Base-by-base conservation (phyloP, 208 protist species). In the Trypanosoma grayi region DNA sequence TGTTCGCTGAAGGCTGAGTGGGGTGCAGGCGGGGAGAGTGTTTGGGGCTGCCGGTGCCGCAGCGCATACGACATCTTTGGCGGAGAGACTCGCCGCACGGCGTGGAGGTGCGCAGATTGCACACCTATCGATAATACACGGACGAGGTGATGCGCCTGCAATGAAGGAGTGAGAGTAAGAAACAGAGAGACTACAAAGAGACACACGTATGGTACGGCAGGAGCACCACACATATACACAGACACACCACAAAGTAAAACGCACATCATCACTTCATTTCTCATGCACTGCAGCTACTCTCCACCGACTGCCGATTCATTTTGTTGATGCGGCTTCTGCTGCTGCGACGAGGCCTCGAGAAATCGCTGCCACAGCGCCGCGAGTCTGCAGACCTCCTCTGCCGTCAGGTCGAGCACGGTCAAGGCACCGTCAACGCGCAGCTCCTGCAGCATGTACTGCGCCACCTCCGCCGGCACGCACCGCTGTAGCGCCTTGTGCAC, bases 401-500 rank as follows among this genome's bases (percentile, higher is more conserved):
- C 78, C 8, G 73, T 74, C 10, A 94, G 50, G 41, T 94, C 84
- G 36, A 92, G 69, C 47, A 94, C 87, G 16, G 75, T 80, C 54
- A 93, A 61, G 25, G 82, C 80, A 11, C 85, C 90, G 50, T 96
- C 90, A 46, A 94, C 70, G n/a, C 83, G 74, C 53, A 81, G 18
- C 59, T 93, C 84, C 60, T 93, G 90, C 54, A 93, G 56, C 60
- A 96, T 81, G 60, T 91, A 92, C 60, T 90, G 80, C 48, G 79
- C 85, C 44, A 96, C 78, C 64, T 90, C 84, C 2, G 65, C 56
- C 16, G 90, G 90, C 16, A 89, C 59, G 36, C 78, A 77, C 40
- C 60, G 56, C 40, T 58, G 44, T 45, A 96, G 71, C 14, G 87
- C 79, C 70, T 91, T 94, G 56, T 84, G 61, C 43, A 93, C 70